Percentiles rank a stretch among this genome's conserved stretches.
Evolutionary conservation across 768 basidiomycete genomes (phyloP).

Genomic region (Terana coerulea): DNA sequence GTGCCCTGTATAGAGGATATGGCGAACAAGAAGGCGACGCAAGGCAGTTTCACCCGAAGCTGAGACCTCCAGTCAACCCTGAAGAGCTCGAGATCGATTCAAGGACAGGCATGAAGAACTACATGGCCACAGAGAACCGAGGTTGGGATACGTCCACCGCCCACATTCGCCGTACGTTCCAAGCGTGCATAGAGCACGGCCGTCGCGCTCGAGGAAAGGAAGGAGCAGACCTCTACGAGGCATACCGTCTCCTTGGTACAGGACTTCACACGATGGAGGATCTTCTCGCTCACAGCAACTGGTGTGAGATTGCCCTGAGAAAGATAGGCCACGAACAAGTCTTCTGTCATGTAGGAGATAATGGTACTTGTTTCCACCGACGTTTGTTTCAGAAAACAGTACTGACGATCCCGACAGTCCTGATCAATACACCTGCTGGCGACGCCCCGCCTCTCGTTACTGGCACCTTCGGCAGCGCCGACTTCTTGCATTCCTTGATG

Average conservation of each 20-base stretch:
- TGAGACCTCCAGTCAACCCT: constrained; percentile 71
- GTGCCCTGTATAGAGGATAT: constrained; percentile 47
- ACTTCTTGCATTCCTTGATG: constrained; percentile 63
- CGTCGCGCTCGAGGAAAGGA: constrained; percentile 54
- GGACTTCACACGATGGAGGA: constrained; percentile 71
- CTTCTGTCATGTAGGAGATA: constrained; percentile 77
- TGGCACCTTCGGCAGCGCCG: constrained; percentile 64
- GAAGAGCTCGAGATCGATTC: constrained; percentile 73
- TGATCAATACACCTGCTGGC: constrained; percentile 51
- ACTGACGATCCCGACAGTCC: constrained; percentile 14
- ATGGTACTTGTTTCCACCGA: constrained; percentile 28
- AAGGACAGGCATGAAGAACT: constrained; percentile 85
- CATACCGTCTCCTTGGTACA: constrained; percentile 68
- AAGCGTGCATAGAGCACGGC: constrained; percentile 64
- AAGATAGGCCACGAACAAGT: constrained; percentile 68
- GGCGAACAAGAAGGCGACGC: constrained; percentile 69
- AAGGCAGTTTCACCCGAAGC: constrained; percentile 62
- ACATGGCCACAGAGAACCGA: constrained; percentile 67
- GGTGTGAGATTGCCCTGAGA: constrained; percentile 70
- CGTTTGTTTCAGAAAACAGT: neutral
- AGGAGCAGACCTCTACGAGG: constrained; percentile 55
- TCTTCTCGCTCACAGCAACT: constrained; percentile 74
- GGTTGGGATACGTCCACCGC: constrained; percentile 76
- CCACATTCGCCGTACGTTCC: constrained; percentile 58
- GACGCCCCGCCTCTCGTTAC: constrained; percentile 61